Evolutionary conservation across 2,329 filamentous ascomycete species (phyloP), one percentile per base, ranked within the genome.

Genomic region (Samsoniella hepiali): DNA sequence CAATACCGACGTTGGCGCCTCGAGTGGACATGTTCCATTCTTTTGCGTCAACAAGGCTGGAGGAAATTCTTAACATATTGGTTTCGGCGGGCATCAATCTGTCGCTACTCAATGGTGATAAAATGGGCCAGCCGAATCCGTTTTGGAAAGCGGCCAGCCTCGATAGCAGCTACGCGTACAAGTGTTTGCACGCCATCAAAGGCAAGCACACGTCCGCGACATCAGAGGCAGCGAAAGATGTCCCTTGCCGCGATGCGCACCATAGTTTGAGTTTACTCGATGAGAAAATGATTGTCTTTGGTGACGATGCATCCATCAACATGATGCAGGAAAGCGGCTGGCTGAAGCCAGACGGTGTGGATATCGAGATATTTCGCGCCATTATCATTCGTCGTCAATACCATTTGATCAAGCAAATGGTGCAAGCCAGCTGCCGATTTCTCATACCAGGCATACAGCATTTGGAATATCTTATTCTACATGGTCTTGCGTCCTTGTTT

Each of bases 31-130:
- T 38, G 13, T 15, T 56, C 15, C 3, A 32, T 32, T 42, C 49
- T 13, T 44, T 53, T 55, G 27, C 40, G 6, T 44, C 58, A 13
- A 62, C 58, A 17, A 54, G 50, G 11, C 40, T 62, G 3, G 58
- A 55, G 13, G 58, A 62, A 13, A 62, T 62, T 27, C 58, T 62
- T 10, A 31, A 55, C 29, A 47, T 62, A 50, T 36, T 62, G 5
- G 17, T 62, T 47, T 32, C 29, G 29, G 50, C 58, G 5, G 50
- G 58, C 10, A 55, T 62, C 29, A 11, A 47, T 5, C 7, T 36
- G 15, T 47, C 58, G 9, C 3, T 34, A 7, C 58, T 62, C 11
- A 1, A 29, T 7, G 17, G n/a, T n/a, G 31, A 36, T 17, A 38
- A n/a, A 2, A 47, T 6, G 3, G 5, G 15, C 5, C 49, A 40